These are phyloP conservation scores for Luvunga scandens DNA, from an alignment of 345 rosid genomes.

Conservation along the genomic window DNA sequence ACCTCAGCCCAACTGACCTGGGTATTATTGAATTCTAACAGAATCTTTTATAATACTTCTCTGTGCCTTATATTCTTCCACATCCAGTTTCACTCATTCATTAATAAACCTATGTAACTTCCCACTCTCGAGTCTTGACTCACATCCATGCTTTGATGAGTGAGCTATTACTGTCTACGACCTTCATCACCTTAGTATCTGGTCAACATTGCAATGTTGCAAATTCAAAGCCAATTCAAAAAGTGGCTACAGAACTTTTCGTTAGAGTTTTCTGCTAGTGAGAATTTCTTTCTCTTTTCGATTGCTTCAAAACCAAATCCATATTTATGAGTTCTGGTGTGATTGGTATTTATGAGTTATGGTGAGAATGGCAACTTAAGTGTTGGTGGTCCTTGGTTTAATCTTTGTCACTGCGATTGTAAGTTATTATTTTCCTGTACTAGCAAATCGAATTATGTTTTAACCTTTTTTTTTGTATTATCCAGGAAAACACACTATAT, in stretches of 20 bases:
- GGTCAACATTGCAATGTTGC: neutral
- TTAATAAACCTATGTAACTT: neutral
- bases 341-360: neutral
- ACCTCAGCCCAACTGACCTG: neutral
- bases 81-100: neutral
- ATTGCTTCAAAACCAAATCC: neutral
- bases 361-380: neutral
- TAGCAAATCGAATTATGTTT: neutral
- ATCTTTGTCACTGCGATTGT: neutral
- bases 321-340: neutral
- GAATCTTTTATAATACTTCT: neutral
- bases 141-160: neutral
- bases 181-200: neutral
- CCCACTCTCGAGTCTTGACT: neutral
- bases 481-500: conserved; percentile 90
- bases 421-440: neutral
- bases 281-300: neutral
- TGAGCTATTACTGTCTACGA: neutral
- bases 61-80: neutral
- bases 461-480: neutral
- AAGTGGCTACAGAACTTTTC: neutral
- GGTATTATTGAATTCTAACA: neutral
- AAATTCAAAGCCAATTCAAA: neutral
- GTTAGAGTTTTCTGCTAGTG: neutral
- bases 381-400: neutral